Percentiles rank a stretch among this genome's conserved stretches.
Conservation (phyloP, 2,329 filamentous ascomycete genomes). For the Aspergillus costaricaensis region DNA sequence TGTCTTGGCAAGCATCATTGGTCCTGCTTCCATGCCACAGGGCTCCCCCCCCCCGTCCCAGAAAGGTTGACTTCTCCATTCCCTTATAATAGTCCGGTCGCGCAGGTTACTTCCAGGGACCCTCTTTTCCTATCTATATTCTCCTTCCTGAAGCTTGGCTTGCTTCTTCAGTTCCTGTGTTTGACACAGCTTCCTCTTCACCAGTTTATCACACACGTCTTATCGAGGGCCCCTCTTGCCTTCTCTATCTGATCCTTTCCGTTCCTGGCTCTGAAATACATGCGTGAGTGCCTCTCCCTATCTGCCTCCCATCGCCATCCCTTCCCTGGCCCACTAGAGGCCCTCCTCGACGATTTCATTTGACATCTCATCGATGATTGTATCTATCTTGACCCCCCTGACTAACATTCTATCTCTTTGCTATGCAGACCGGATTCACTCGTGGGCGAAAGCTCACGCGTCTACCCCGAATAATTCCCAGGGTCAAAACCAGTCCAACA, state of each 20-base stretch:
- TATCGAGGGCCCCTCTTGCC: not conserved
- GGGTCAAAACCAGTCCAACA: not conserved
- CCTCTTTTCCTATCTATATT: constrained; percentile 1
- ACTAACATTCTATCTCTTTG: not conserved
- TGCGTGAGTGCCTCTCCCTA: constrained; percentile 31
- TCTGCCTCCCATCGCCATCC: not conserved
- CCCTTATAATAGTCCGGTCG: constrained; percentile 12
- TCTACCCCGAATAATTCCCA: constrained; percentile 22
- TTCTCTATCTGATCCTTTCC: constrained; percentile 9
- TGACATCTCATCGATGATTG: not conserved
- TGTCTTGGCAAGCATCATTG: constrained; percentile 20
- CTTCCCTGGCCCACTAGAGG: constrained; percentile 2
- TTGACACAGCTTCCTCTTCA: constrained; percentile 5
- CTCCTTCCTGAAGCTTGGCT: constrained; percentile 21
- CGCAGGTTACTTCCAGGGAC: not conserved
- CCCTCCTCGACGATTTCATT: too few relatives aligned
- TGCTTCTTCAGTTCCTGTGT: constrained; percentile 10
- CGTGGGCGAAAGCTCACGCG: constrained; percentile 46
- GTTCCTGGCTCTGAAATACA: constrained; percentile 36
- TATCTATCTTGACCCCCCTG: not conserved
- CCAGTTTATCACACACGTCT: constrained; percentile 2
- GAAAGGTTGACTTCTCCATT: not conserved
- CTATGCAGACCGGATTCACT: constrained; percentile 38
- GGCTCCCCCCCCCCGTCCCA: not conserved
- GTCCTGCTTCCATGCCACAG: constrained; percentile 13